phyloP scores from a whole-genome alignment of 208 protist genomes.

The Trypanosoma brucei region DNA sequence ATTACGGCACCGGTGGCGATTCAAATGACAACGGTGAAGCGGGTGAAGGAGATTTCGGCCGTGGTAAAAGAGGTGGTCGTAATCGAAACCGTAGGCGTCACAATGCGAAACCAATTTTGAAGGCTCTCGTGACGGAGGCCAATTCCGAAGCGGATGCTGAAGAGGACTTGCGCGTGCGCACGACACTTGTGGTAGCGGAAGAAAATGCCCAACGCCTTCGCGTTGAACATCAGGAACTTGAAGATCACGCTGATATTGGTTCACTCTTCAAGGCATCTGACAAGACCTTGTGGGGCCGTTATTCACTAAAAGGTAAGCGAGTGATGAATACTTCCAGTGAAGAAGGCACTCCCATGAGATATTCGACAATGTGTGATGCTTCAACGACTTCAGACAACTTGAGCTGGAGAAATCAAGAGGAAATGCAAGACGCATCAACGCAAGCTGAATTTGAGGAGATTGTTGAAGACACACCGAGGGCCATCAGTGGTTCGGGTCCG shows the following conservation, averaged over 20 bases:
- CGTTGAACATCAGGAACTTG: not conserved
- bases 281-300: not conserved
- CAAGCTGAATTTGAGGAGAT: not conserved
- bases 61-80: not conserved
- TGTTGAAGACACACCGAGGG: not conserved
- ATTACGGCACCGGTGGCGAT: not conserved
- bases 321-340: not conserved
- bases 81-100: not conserved
- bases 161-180: not conserved
- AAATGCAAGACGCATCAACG: not conserved
- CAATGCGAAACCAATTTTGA: not conserved
- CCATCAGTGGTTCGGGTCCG: no score
- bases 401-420: not conserved
- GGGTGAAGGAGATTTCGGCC: not conserved
- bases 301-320: not conserved
- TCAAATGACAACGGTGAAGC: not conserved
- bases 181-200: not conserved
- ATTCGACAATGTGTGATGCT: no score
- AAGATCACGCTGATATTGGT: not conserved
- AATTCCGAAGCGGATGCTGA: not conserved
- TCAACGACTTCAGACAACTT: no score
- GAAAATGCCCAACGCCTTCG: not conserved
- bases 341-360: no score
- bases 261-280: not conserved
- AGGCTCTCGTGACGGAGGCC: not conserved